Conservation (phyloP, 2,329 filamentous ascomycete species). For the Nigrospora osmanthi region DNA sequence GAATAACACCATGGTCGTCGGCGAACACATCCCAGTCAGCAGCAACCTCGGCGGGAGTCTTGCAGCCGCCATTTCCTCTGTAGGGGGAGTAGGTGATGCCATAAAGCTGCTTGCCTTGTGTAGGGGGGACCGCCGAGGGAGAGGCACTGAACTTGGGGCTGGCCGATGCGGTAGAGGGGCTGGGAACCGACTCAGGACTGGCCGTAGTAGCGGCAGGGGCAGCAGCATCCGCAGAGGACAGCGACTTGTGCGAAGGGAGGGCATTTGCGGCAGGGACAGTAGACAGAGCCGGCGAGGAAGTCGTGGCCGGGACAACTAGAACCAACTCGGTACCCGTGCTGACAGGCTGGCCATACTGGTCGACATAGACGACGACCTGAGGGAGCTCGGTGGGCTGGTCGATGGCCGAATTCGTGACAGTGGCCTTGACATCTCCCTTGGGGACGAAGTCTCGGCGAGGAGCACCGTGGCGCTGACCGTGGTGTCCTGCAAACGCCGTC, state of each 20-base stretch:
- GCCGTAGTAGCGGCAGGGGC: background rate
- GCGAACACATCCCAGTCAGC: slow-evolving; percentile 52
- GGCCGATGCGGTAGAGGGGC: background rate
- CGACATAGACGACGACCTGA: slow-evolving; percentile 51
- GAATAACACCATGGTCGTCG: slow-evolving; percentile 52
- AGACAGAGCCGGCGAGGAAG: slow-evolving; percentile 10
- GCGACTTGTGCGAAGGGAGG: background rate
- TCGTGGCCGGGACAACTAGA: slow-evolving; percentile 15
- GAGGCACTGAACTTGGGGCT: slow-evolving; percentile 1
- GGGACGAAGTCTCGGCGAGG: slow-evolving; percentile 16
- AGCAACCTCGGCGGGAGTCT: slow-evolving; percentile 53
- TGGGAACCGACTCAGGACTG: background rate
- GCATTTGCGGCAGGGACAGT: background rate
- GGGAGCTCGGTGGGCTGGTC: slow-evolving; percentile 32
- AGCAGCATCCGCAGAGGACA: background rate
- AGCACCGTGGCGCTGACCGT: slow-evolving; percentile 23
- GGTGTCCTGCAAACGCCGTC: slow-evolving; percentile 7
- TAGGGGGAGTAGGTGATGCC: slow-evolving; percentile 44
- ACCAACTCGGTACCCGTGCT: slow-evolving; percentile 32
- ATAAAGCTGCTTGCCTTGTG: slow-evolving; percentile 15
- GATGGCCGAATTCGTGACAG: slow-evolving; percentile 26
- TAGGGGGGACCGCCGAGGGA: slow-evolving; percentile 6
- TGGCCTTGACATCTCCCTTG: slow-evolving; percentile 17
- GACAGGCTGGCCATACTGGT: slow-evolving; percentile 45
- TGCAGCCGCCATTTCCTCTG: slow-evolving; percentile 52